Evolutionary conservation across 192 early-diverging fungal genomes (phyloP).

Genomic region (Dissophora ornata): DNA sequence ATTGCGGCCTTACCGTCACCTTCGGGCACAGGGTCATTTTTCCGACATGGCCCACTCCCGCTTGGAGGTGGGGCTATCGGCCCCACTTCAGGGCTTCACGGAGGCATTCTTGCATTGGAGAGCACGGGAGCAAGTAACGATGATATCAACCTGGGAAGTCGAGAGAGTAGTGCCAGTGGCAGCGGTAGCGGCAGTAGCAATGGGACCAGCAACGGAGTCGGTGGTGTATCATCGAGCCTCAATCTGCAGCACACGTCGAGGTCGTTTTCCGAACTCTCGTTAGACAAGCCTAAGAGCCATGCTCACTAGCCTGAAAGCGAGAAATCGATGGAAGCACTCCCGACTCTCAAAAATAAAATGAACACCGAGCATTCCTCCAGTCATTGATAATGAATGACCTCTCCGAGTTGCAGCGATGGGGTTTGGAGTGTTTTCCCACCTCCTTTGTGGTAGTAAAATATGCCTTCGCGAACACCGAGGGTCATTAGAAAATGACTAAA

Average conservation of each 20-base stretch:
- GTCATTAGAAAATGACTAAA: no score
- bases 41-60: constrained; percentile 2
- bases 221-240: constrained; percentile 10
- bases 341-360: no score
- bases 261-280: constrained; percentile 41
- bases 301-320: no score
- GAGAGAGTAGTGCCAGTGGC: neutral
- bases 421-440: constrained; percentile 7
- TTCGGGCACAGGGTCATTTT: constrained; percentile 33
- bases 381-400: no score
- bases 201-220: neutral
- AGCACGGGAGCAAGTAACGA: neutral
- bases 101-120: neutral
- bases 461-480: no score
- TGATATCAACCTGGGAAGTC: neutral
- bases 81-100: no score
- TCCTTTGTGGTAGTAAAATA: neutral
- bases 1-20: constrained; percentile 34
- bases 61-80: no score
- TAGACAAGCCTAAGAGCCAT: constrained; percentile 24
- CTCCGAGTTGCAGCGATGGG: neutral
- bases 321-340: no score
- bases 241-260: constrained; percentile 45
- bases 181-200: neutral
- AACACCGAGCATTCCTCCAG: neutral